Base-by-base conservation (phyloP, 805 yeast species). In the Kazachstania bromeliacearum region DNA sequence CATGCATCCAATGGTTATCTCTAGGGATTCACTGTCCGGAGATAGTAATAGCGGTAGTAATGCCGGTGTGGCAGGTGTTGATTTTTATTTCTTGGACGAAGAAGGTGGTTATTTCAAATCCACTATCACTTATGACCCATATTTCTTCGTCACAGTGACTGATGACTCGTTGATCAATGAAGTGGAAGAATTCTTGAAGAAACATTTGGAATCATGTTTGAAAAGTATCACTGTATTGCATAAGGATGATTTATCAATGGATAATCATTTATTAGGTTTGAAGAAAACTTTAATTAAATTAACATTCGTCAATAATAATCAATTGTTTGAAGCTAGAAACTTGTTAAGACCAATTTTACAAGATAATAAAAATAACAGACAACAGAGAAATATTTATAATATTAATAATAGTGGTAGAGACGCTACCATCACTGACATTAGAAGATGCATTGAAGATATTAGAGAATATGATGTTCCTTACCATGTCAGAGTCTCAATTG, bases 401-500 rank as follows among this genome's bases (percentile, higher is more conserved):
- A 31, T 36, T 14, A 37, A 61, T 45, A 53, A 55, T 7, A 83
- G 78, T 42, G 14, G 26, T 7, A 16, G 20, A 1, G 81, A 88
- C 3, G 66, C 77, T 2, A n/a, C n/a, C n/a, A n/a, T n/a, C n/a
- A n/a, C n/a, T n/a, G n/a, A n/a, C n/a, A n/a, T n/a, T n/a, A 75
- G 75, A 24, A 68, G 68, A 31, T 58, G 53, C 33, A 73, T 92
- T 12, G 78, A 77, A 37, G 97, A 89, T 49, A 72, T 92, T 22
- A 68, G 89, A 46, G 99, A 92, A 57, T 87, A 84, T 47, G 99
- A 92, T 55, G 97, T 92, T 4, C 98, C 98, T 0, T 92, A 84
- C 51, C 95, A 88, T 54, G 96, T 88, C 2, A 73, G 99, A 42
- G 96, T 92, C 0, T 77, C 95, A n/a, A 92, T 94, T 18, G 98